phyloP scores from a whole-genome alignment of 2,329 filamentous ascomycete species.

The Fonsecaea pedrosoi region DNA sequence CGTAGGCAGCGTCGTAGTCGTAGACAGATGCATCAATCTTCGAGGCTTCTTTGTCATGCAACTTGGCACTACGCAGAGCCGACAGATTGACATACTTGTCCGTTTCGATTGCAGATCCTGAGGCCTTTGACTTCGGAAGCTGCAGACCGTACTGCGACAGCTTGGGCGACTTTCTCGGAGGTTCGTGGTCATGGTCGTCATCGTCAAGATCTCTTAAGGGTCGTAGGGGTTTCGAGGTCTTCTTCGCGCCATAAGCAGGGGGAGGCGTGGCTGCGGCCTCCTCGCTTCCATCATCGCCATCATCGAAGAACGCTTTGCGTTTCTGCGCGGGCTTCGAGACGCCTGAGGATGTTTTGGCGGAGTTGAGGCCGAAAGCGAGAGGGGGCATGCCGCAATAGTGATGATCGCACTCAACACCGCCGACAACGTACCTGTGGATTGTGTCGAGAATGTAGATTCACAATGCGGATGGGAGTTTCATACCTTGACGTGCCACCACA shows the following conservation, averaged over 20 bases:
- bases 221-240: conserved; percentile 40
- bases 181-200: conserved; percentile 34
- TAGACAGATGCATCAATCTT: conserved; percentile 56
- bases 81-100: conserved; percentile 55
- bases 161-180: conserved; percentile 46
- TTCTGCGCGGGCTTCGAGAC: conserved; percentile 50
- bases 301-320: conserved; percentile 57
- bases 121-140: conserved; percentile 37
- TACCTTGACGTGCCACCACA: background rate
- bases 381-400: conserved; percentile 42
- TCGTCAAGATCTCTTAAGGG: conserved; percentile 33
- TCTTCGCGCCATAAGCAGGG: conserved; percentile 32
- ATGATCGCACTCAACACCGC: background rate
- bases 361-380: conserved; percentile 53
- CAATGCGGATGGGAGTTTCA: background rate
- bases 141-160: conserved; percentile 35
- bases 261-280: conserved; percentile 29
- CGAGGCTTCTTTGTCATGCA: conserved; percentile 53
- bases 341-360: conserved; percentile 42
- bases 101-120: conserved; percentile 21
- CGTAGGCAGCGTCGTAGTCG: conserved; percentile 58
- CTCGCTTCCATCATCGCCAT: conserved; percentile 47
- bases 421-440: background rate
- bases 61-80: conserved; percentile 52
- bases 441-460: background rate